Conservation (phyloP, 495 filamentous ascomycete species). For the Xylaria cubensis region DNA sequence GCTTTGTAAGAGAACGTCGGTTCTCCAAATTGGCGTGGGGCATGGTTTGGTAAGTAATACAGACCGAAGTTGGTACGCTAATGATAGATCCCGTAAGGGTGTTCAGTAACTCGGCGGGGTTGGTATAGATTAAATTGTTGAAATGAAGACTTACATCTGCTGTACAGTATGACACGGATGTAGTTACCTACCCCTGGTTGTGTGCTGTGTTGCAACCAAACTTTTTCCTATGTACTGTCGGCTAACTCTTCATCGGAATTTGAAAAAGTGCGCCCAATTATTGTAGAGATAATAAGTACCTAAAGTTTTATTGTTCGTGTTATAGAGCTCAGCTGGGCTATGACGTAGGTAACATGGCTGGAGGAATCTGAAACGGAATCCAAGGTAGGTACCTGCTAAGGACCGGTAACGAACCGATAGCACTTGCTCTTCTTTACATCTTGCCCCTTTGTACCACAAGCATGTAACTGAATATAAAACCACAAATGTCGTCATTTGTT, state of each 20-base stretch:
- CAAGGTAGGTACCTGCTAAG: neutral
- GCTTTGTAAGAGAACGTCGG: neutral
- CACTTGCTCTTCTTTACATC: neutral
- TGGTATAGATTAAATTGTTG: neutral
- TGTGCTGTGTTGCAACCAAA: neutral
- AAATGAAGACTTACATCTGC: constrained; percentile 7
- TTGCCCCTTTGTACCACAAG: neutral
- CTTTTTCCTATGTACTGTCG: neutral
- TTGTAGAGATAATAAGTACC: neutral
- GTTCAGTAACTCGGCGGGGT: neutral
- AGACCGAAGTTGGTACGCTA: constrained; percentile 9
- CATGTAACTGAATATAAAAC: constrained; percentile 11
- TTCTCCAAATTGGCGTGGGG: neutral
- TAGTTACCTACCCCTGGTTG: neutral
- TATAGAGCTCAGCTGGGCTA: neutral
- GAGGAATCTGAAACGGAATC: constrained; percentile 18
- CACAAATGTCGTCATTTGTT: neutral
- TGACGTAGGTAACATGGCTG: constrained; percentile 15
- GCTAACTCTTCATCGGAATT: too few species aligned
- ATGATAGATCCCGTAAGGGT: neutral
- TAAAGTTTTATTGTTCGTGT: too few species aligned
- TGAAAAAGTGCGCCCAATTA: neutral
- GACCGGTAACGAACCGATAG: neutral
- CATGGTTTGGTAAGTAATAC: neutral
- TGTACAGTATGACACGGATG: neutral